Conservation (phyloP, 2,329 filamentous ascomycete species). For the Aaosphaeria pasadenensis region DNA sequence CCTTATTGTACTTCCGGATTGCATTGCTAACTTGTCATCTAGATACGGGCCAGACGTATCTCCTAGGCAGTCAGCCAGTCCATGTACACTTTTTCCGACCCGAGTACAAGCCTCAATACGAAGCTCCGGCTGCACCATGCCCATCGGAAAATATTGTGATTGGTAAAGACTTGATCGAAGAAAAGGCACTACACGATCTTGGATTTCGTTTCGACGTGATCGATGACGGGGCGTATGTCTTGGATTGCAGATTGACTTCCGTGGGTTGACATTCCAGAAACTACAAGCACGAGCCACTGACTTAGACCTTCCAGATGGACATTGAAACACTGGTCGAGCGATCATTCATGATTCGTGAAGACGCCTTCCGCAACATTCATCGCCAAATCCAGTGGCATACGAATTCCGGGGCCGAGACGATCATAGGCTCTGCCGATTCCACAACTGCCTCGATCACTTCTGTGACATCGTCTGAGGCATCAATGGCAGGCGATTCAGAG, state of each 20-base stretch:
- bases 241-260: slow-evolving; percentile 12
- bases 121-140: not conserved
- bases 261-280: slow-evolving; percentile 5
- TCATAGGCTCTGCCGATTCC: not conserved
- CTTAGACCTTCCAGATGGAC: slow-evolving; percentile 6
- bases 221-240: slow-evolving; percentile 7
- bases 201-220: slow-evolving; percentile 6
- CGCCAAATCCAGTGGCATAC: slow-evolving; percentile 8
- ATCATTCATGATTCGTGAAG: slow-evolving; percentile 16
- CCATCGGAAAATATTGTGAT: slow-evolving; percentile 8
- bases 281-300: not conserved
- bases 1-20: not conserved
- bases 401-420: not conserved
- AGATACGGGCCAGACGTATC: slow-evolving; percentile 17
- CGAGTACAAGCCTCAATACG: slow-evolving; percentile 17
- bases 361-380: slow-evolving; percentile 7
- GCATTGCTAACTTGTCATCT: not conserved
- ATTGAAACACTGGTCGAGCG: slow-evolving; percentile 15
- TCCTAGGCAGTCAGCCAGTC: slow-evolving; percentile 14
- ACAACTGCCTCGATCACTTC: not conserved
- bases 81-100: slow-evolving; percentile 20
- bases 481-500: not conserved
- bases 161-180: slow-evolving; percentile 10
- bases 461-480: not conserved
- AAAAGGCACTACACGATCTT: slow-evolving; percentile 10